Evolutionary conservation across 345 rosid genomes (phyloP).

Genomic region (Salix caprea): DNA sequence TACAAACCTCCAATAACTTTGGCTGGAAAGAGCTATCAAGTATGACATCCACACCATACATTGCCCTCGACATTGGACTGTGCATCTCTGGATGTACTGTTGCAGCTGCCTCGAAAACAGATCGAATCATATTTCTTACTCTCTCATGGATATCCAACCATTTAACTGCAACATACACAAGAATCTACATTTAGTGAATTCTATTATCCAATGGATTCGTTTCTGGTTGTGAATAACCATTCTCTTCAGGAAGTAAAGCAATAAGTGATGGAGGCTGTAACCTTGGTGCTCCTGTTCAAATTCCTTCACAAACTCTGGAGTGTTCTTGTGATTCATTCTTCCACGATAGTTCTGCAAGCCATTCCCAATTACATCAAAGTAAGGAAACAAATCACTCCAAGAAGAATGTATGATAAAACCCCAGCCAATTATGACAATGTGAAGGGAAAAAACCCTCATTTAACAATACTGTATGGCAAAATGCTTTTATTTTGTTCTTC

Average conservation of each 20-base stretch:
- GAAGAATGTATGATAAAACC: too few relatives aligned
- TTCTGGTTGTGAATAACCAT: neutral
- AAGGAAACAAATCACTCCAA: neutral
- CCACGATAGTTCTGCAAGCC: constrained; percentile 79
- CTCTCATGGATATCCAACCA: constrained; percentile 76
- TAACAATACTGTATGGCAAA: too few relatives aligned
- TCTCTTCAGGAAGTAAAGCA: neutral
- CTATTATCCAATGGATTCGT: neutral
- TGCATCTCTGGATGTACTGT: constrained; percentile 86
- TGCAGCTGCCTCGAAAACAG: constrained; percentile 83
- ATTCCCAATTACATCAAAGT: constrained; percentile 3
- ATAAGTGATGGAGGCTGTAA: constrained; percentile 21
- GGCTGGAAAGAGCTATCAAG: constrained; percentile 73
- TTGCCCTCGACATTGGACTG: constrained; percentile 66
- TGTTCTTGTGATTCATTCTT: constrained; percentile 69
- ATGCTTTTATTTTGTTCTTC: neutral
- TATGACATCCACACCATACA: constrained; percentile 93
- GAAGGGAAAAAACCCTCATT: too few relatives aligned
- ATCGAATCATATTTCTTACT: constrained; percentile 52
- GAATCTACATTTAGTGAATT: neutral
- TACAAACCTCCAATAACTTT: constrained; percentile 80
- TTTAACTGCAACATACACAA: constrained; percentile 46
- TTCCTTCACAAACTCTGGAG: constrained; percentile 71
- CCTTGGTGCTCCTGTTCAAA: constrained; percentile 83
- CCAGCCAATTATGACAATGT: too few relatives aligned